phyloP scores from a whole-genome alignment of 2,329 filamentous ascomycete genomes.

The Chaetomium globosum region DNA sequence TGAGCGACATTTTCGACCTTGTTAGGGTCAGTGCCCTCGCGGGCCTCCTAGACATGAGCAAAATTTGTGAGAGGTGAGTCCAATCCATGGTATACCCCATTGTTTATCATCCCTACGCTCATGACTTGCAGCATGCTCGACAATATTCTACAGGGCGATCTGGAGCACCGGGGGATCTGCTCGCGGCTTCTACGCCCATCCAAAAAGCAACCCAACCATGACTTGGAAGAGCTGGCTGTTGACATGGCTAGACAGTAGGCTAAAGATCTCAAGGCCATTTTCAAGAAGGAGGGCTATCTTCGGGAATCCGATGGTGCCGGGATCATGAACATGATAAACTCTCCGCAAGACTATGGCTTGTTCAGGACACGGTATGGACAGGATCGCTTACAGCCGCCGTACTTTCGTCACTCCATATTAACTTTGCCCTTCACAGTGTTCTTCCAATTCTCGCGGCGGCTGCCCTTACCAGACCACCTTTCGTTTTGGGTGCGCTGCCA shows the following conservation, averaged over 20 bases:
- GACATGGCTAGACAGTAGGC: not conserved
- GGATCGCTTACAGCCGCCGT: not conserved
- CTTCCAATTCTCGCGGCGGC: not conserved
- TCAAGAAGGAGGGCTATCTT: not conserved
- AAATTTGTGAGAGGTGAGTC: conserved; percentile 2
- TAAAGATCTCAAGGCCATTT: not conserved
- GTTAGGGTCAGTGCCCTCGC: not conserved
- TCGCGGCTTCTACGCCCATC: not conserved
- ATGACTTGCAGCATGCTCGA: not conserved
- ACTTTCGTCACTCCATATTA: too few relatives aligned
- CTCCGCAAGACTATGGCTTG: not conserved
- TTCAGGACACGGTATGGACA: conserved; percentile 9
- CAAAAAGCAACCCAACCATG: not conserved
- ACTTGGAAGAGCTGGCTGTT: not conserved
- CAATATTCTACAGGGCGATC: not conserved
- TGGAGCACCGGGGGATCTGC: not conserved
- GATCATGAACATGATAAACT: not conserved
- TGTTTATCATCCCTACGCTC: not conserved
- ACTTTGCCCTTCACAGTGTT: not conserved
- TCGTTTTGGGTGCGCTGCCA: not conserved
- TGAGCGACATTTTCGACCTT: not conserved
- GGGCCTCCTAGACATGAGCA: not conserved
- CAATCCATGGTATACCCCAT: not conserved
- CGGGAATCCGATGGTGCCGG: not conserved
- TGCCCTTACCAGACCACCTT: not conserved